Evolutionary conservation across 164 flowering plant genomes (phyloP).

Genomic region (Annona squamosa): DNA sequence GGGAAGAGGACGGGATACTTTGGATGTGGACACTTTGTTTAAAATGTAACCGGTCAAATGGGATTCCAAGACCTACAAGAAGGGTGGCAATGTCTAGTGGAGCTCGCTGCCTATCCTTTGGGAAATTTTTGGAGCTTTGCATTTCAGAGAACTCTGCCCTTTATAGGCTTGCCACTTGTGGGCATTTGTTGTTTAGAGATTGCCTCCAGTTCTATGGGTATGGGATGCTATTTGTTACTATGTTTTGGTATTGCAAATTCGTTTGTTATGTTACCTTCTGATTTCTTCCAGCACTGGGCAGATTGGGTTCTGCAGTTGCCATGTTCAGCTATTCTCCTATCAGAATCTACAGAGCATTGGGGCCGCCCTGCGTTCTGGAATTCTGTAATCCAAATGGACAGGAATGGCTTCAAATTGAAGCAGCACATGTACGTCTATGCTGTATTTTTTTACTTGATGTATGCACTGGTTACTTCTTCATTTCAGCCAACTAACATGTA

Average conservation of each 20-base stretch:
- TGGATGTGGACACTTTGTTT: conserved; percentile 99
- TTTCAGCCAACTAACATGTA: background rate
- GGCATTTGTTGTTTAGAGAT: conserved; percentile 64
- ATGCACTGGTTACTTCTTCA: background rate
- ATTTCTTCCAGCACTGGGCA: conserved; percentile 25
- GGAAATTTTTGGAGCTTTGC: conserved; percentile 87
- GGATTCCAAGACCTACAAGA: conserved; percentile 40
- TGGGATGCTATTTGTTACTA: background rate
- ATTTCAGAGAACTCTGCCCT: conserved; percentile 45
- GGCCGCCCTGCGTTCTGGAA: conserved; percentile 69
- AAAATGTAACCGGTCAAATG: conserved; percentile 44
- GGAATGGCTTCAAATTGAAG: conserved; percentile 50
- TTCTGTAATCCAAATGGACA: conserved; percentile 35
- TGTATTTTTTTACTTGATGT: conserved; percentile 2
- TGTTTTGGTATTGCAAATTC: background rate
- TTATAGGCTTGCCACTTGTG: conserved; percentile 44
- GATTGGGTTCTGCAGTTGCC: conserved; percentile 75
- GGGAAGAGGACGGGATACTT: conserved; percentile 73
- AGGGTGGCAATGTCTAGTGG: conserved; percentile 68
- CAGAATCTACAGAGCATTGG: conserved; percentile 43
- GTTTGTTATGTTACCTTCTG: background rate
- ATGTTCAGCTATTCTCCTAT: conserved; percentile 71
- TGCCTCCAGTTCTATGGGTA: conserved; percentile 91
- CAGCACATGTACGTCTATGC: conserved; percentile 44
- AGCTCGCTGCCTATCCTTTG: conserved; percentile 74